These are phyloP conservation scores for Singerocomus inundabilis DNA, from an alignment of 1,284 basidiomycete genomes.

Conservation along the genomic window DNA sequence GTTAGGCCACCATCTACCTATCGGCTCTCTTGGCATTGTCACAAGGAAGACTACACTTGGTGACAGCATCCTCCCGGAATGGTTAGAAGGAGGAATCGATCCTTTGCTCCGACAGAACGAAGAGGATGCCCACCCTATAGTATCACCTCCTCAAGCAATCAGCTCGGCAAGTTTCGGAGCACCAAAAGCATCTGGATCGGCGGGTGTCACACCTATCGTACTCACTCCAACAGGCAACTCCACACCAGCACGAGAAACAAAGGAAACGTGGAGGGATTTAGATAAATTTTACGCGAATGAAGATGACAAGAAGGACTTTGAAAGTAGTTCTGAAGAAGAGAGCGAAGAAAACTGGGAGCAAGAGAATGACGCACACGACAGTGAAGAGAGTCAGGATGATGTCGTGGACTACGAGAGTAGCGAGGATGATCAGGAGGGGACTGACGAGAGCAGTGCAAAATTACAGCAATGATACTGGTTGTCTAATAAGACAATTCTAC, in stretches of 20 bases:
- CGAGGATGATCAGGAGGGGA: constrained; percentile 19
- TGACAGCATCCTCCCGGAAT: constrained; percentile 52
- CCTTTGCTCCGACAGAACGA: constrained; percentile 53
- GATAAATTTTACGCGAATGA: constrained; percentile 66
- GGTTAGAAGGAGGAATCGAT: constrained; percentile 62
- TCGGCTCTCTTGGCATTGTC: constrained; percentile 59
- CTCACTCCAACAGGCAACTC: constrained; percentile 50
- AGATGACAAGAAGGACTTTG: constrained; percentile 23
- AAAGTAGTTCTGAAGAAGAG: constrained; percentile 24
- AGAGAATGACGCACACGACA: constrained; percentile 36
- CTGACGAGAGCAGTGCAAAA: constrained; percentile 4
- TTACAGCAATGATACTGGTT: constrained; percentile 14
- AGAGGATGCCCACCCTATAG: constrained; percentile 47
- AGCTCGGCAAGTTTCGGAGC: constrained; percentile 35
- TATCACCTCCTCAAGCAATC: constrained; percentile 37
- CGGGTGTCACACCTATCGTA: constrained; percentile 42
- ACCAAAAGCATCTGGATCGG: constrained; percentile 17
- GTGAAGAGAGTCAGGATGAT: constrained; percentile 33
- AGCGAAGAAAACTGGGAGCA: constrained; percentile 33
- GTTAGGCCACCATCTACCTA: constrained; percentile 42
- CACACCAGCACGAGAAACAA: constrained; percentile 43
- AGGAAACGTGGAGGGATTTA: constrained; percentile 55
- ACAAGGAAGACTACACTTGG: constrained; percentile 49
- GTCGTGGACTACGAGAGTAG: constrained; percentile 26
- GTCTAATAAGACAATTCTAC: constrained; percentile 30